Conservation (phyloP, 306 rosid species). For the Lupinus albus region DNA sequence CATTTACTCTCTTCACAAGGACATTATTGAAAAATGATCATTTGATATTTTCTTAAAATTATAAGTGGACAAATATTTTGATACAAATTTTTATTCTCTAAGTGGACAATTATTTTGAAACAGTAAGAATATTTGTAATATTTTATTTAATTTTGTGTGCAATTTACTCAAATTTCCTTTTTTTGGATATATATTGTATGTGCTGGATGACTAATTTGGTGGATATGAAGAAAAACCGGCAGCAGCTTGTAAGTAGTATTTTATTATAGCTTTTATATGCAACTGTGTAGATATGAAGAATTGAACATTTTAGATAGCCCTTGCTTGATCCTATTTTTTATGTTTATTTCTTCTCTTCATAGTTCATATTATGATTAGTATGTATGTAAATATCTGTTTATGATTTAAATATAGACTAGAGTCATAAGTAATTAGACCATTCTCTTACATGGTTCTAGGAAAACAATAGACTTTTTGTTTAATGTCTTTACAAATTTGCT, state of each 20-base stretch:
- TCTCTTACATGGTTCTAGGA: constrained; percentile 15
- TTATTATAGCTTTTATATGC: constrained; percentile 11
- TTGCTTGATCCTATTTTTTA: neutral
- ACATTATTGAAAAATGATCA: too few species aligned
- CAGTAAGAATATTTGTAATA: too few species aligned
- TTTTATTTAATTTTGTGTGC: constrained; percentile 11
- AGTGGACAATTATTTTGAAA: too few species aligned
- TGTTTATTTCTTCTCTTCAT: constrained; percentile 5
- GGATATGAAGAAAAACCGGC: constrained; percentile 93
- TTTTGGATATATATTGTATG: constrained; percentile 40
- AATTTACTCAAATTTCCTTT: constrained; percentile 43
- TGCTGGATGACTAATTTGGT: constrained; percentile 52
- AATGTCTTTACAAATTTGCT: neutral
- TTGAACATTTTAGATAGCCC: constrained; percentile 16
- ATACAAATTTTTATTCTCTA: too few species aligned
- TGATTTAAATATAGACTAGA: neutral
- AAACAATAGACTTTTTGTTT: neutral
- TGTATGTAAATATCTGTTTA: constrained; percentile 2
- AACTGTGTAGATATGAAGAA: neutral
- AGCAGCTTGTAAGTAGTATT: constrained; percentile 70
- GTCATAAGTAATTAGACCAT: constrained; percentile 15
- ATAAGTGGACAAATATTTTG: too few species aligned
- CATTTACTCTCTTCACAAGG: too few species aligned
- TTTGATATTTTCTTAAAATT: too few species aligned
- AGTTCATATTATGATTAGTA: neutral